A percentile compares a stretch with the other conserved stretches of the same genome.
Conservation (phyloP, 1,284 basidiomycete species). For the Naganishia albida region DNA sequence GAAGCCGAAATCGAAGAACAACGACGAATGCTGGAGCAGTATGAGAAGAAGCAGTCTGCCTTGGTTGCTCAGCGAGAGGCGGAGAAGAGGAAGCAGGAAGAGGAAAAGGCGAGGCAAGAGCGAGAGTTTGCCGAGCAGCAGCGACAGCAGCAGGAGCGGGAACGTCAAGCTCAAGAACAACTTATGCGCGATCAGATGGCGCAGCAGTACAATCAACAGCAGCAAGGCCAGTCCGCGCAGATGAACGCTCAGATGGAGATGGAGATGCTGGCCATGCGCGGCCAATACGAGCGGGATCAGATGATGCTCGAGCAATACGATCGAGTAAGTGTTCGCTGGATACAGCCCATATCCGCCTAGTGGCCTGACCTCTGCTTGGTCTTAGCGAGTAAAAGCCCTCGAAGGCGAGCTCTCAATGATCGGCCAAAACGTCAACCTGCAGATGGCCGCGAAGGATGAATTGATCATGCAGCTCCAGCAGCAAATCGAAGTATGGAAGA, state of each 20-base stretch:
- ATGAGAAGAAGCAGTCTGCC: slow-evolving; percentile 90
- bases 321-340: slow-evolving; percentile 61
- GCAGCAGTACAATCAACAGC: slow-evolving; percentile 62
- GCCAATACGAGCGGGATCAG: slow-evolving; percentile 97
- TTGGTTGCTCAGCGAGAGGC: slow-evolving; percentile 75
- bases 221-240: slow-evolving; percentile 57
- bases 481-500: slow-evolving; percentile 94
- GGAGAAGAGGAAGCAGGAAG: slow-evolving; percentile 76
- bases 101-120: slow-evolving; percentile 78
- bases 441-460: slow-evolving; percentile 91
- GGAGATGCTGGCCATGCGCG: slow-evolving; percentile 87
- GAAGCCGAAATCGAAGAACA: slow-evolving; percentile 86
- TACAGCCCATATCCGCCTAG: not conserved
- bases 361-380: not conserved
- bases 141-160: slow-evolving; percentile 67
- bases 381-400: slow-evolving; percentile 88
- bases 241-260: slow-evolving; percentile 79
- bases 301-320: slow-evolving; percentile 98
- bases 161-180: slow-evolving; percentile 85
- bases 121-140: slow-evolving; percentile 75
- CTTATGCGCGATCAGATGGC: slow-evolving; percentile 82
- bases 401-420: slow-evolving; percentile 86
- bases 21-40: slow-evolving; percentile 91
- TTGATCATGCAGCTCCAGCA: slow-evolving; percentile 94
- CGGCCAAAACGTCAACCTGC: slow-evolving; percentile 77